A percentile compares a stretch with the other conserved stretches of the same genome.
These are phyloP conservation scores for Ophiostoma fasciatum DNA, from an alignment of 2,329 filamentous ascomycete species.

Conservation along the genomic window DNA sequence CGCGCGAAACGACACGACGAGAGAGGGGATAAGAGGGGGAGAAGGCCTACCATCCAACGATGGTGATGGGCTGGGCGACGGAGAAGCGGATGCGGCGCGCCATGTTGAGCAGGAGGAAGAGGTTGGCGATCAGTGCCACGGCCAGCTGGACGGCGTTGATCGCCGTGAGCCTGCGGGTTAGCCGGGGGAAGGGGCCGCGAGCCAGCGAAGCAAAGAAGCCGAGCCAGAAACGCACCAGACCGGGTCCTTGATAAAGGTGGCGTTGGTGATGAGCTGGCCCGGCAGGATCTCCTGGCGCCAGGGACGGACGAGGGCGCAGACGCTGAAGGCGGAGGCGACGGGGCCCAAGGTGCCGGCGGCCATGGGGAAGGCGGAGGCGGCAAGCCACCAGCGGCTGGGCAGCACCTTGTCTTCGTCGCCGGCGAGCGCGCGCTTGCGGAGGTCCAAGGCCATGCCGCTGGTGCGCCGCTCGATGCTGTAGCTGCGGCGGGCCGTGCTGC, in stretches of 20 bases:
- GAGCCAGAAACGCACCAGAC: slow-evolving; percentile 37
- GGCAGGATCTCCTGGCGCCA: slow-evolving; percentile 51
- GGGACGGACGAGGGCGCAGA: slow-evolving; percentile 66
- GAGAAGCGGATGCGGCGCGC: slow-evolving; percentile 65
- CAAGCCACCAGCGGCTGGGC: slow-evolving; percentile 46
- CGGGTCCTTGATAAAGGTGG: slow-evolving; percentile 48
- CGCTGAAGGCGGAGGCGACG: slow-evolving; percentile 74
- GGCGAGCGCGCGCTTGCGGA: no score
- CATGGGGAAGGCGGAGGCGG: slow-evolving; percentile 55
- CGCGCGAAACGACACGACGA: slow-evolving; percentile 20
- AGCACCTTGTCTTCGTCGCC: neutral
- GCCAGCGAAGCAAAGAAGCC: no score
- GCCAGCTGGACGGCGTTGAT: slow-evolving; percentile 67
- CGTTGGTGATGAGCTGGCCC: slow-evolving; percentile 31
- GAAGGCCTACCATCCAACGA: slow-evolving; percentile 74
- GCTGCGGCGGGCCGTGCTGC: neutral
- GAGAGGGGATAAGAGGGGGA: no score
- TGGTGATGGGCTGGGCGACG: slow-evolving; percentile 69
- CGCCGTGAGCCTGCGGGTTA: slow-evolving; percentile 35
- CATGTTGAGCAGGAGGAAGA: slow-evolving; percentile 79
- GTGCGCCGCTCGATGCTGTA: neutral
- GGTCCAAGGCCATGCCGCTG: no score
- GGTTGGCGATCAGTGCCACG: slow-evolving; percentile 63
- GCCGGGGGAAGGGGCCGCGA: no score
- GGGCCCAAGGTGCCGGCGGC: slow-evolving; percentile 74